Evolutionary conservation across 371 early-diverging fungal genomes (phyloP).

Genomic region (Syncephalastrum sp.): DNA sequence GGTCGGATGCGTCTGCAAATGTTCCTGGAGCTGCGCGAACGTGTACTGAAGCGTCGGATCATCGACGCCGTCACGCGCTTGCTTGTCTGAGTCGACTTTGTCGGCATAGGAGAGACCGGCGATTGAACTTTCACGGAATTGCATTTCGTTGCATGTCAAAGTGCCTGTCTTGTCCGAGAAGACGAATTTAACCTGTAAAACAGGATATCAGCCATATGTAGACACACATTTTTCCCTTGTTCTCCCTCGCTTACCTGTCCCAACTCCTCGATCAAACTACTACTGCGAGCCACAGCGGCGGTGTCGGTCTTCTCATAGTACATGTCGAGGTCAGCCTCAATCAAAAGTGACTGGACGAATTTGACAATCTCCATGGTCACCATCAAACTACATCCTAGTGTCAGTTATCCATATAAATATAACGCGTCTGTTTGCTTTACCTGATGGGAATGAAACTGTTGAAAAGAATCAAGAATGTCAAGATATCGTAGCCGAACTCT

Average conservation of each 20-base stretch:
- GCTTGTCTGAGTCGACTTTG: conserved; percentile 72
- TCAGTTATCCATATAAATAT: not conserved
- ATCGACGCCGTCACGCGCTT: conserved; percentile 67
- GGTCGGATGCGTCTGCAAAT: conserved; percentile 61
- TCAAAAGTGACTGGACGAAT: conserved; percentile 76
- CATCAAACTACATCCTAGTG: conserved; percentile 58
- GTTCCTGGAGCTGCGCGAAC: conserved; percentile 63
- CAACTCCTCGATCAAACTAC: conserved; percentile 91
- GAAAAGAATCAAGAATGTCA: conserved; percentile 87
- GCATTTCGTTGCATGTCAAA: conserved; percentile 96
- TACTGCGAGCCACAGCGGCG: conserved; percentile 86
- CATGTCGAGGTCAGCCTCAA: conserved; percentile 82
- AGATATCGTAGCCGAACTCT: conserved; percentile 67
- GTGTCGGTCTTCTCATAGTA: conserved; percentile 83
- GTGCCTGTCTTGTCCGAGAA: conserved; percentile 96
- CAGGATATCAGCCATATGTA: too few species aligned
- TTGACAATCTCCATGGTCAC: conserved; percentile 93
- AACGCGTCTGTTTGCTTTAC: conserved; percentile 21
- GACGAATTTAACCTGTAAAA: conserved; percentile 68
- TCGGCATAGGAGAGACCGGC: conserved; percentile 79
- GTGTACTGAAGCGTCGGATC: conserved; percentile 64
- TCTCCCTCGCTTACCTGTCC: conserved; percentile 59
- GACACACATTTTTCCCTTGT: not conserved
- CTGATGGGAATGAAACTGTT: conserved; percentile 92
- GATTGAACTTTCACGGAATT: conserved; percentile 84